Evolutionary conservation across 106 monocot species (phyloP).

Genomic region (Iris macrosiphon): DNA sequence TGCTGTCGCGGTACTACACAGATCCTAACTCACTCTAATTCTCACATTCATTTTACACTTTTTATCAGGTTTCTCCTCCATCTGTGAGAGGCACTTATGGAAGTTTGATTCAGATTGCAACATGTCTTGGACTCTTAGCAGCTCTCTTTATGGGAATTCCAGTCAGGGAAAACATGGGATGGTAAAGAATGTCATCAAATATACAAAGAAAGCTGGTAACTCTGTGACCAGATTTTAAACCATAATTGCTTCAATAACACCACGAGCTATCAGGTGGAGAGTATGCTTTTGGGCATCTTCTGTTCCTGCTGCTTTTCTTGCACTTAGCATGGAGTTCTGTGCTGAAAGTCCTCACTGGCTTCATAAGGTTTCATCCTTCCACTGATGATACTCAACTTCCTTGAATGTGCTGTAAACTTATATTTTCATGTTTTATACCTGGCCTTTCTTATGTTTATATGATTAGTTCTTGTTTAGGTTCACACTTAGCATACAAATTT

Average conservation of each 20-base stretch:
- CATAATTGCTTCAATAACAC: background rate
- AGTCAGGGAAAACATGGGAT: conserved; percentile 52
- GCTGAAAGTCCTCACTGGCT: conserved; percentile 99
- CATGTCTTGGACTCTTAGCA: conserved; percentile 85
- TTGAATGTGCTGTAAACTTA: background rate
- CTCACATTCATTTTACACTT: background rate
- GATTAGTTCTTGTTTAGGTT: too few species aligned
- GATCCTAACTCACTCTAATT: conserved; percentile 1
- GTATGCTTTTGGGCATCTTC: conserved; percentile 88
- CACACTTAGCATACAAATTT: too few species aligned
- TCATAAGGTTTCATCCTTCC: too few species aligned
- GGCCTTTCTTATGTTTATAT: background rate
- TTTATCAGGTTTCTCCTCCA: conserved; percentile 79
- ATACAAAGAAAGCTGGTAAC: background rate
- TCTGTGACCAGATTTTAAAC: background rate
- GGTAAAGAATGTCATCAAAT: conserved; percentile 27
- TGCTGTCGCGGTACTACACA: background rate
- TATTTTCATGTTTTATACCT: background rate
- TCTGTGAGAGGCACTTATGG: conserved; percentile 95
- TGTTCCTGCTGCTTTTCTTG: conserved; percentile 71
- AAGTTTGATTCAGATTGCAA: conserved; percentile 95
- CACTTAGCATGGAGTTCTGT: conserved; percentile 82
- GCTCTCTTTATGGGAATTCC: conserved; percentile 80
- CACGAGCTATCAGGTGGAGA: conserved; percentile 65
- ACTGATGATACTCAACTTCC: background rate